Conservation (phyloP, 352 stramenopile genomes). For the Phytopythium ostracodes region DNA sequence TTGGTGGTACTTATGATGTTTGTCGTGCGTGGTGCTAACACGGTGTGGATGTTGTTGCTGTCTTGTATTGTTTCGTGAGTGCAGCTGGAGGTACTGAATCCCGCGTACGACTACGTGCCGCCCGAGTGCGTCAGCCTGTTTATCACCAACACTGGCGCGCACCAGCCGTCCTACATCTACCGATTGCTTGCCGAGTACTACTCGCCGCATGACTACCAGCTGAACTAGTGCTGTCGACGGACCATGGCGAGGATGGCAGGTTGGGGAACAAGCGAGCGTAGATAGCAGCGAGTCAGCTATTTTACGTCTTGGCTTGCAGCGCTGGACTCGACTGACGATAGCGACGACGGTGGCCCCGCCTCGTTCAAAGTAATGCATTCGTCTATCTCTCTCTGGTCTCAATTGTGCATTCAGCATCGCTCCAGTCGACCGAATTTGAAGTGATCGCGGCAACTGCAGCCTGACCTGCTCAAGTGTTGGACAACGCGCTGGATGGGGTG, state of each 20-base stretch:
- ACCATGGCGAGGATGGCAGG: neutral
- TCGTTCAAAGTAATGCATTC: no score
- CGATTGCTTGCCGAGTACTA: conserved; percentile 98
- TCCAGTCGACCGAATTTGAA: no score
- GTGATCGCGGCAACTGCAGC: no score
- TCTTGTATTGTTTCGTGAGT: conserved; percentile 7
- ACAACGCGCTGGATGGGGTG: no score
- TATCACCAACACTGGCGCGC: conserved; percentile 97
- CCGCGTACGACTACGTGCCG: conserved; percentile 97
- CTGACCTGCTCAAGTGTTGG: no score
- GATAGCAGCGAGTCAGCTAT: neutral
- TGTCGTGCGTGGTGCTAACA: conserved; percentile 6
- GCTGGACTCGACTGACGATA: no score
- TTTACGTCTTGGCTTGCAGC: no score
- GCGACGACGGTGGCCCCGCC: no score
- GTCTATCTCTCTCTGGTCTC: no score
- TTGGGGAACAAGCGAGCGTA: neutral
- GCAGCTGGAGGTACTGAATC: conserved; percentile 95
- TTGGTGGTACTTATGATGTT: neutral
- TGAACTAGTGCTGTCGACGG: conserved; percentile 37
- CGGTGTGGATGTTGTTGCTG: no score
- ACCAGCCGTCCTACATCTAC: conserved; percentile 99
- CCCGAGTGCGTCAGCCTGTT: conserved; percentile 97
- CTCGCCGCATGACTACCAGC: conserved; percentile 94
- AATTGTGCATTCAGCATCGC: neutral